Evolutionary conservation across 306 rosid genomes (phyloP), one percentile per base, ranked within the genome.

Genomic region (Vigna radiata): DNA sequence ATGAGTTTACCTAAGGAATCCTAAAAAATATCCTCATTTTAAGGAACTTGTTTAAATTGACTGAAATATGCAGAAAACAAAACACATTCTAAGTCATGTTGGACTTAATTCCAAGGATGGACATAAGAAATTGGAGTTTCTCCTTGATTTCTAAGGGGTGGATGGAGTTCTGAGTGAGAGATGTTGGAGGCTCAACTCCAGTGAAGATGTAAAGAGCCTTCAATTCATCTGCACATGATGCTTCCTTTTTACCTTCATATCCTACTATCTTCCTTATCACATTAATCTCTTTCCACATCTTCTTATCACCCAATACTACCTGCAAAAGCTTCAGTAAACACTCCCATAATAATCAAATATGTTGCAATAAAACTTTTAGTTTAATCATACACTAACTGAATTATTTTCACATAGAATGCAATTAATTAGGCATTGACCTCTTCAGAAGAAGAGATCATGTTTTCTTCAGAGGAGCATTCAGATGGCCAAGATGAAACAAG

Each of bases 41-140:
- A 4, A 33, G 6, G 6, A 33, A 33, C 37, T 33, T 5, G 37
- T 33, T 33, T 33, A 33, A 5, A 33, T 33, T 29, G n/a, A 80
- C 41, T 43, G 15, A 39, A 37, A 39, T 31, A 29, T 52, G 63
- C 4, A 62, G 47, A 61, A 73, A 56, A 71, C 36, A 70, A 63
- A 29, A 63, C 16, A 65, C 60, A 61, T n/a, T 75, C 70, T 72
- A 68, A 68, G 72, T 60, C 21, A 8, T 17, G n/a, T 60, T 25
- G n/a, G 78, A 77, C 76, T 88, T 89, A 16, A 92, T 83, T 75
- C 97, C 97, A 41, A 92, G 84, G 7, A 95, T 83, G 85, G 97
- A 81, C 97, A 84, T 89, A 80, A 95, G 97, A 68, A 89, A 79
- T 41, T 80, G 88, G 55, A 92, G 90, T 25, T 82, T 87, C 62